These are phyloP conservation scores for Alternaria sp. DNA, from an alignment of 2,329 filamentous ascomycete genomes.

Conservation along the genomic window DNA sequence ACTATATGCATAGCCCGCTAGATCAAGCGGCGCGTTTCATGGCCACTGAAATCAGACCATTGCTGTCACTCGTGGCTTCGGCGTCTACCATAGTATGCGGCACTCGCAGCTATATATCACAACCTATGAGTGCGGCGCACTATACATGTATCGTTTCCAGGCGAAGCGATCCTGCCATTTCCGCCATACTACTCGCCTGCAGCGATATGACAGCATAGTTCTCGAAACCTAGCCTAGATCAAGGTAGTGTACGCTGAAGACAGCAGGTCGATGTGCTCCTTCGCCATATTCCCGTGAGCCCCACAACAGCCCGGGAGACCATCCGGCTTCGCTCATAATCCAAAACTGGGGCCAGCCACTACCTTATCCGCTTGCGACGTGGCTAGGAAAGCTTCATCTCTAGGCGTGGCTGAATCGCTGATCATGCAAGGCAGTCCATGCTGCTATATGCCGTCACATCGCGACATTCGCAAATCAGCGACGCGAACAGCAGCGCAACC, in stretches of 20 bases:
- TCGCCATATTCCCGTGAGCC: slow-evolving; percentile 14
- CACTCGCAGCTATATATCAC: slow-evolving; percentile 1
- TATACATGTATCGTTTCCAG: not conserved
- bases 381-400: slow-evolving; percentile 16
- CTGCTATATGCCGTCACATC: not conserved
- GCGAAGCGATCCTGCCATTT: slow-evolving; percentile 7
- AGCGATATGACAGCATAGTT: not conserved
- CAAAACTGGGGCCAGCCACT: slow-evolving; percentile 15
- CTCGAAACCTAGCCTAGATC: not conserved
- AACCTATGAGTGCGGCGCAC: not conserved
- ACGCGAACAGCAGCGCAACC: not conserved
- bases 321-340: slow-evolving; percentile 12
- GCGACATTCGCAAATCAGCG: not conserved
- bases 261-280: slow-evolving; percentile 6
- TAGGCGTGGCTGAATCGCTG: slow-evolving; percentile 20
- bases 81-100: not conserved
- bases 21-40: not conserved
- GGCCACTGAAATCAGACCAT: not conserved
- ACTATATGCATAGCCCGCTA: not conserved
- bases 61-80: not conserved
- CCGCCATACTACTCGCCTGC: slow-evolving; percentile 7
- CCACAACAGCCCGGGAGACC: slow-evolving; percentile 18
- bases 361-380: slow-evolving; percentile 10
- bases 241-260: slow-evolving; percentile 4
- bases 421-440: slow-evolving; percentile 4